These are phyloP conservation scores for Claviceps sp. DNA, from an alignment of 2,329 filamentous ascomycete genomes.

Conservation along the genomic window DNA sequence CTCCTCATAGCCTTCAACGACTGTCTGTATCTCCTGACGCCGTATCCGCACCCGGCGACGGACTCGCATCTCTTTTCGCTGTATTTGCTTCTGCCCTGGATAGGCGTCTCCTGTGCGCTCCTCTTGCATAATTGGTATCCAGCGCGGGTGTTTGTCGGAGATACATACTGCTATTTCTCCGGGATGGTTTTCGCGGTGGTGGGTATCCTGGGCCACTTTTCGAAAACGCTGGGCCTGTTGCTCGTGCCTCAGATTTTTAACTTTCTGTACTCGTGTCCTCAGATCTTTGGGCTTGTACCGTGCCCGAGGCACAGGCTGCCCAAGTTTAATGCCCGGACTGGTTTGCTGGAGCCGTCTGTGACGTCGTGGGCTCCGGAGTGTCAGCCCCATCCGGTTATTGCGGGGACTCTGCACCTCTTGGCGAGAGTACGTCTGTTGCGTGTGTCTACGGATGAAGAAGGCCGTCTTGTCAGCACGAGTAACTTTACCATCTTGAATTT, in stretches of 20 bases:
- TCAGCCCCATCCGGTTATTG: slow-evolving; percentile 55
- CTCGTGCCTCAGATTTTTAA: slow-evolving; percentile 94
- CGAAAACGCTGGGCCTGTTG: slow-evolving; percentile 84
- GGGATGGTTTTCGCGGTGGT: slow-evolving; percentile 98
- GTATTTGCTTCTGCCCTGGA: slow-evolving; percentile 85
- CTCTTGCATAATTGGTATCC: slow-evolving; percentile 93
- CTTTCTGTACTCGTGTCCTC: slow-evolving; percentile 84
- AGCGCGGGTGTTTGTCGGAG: slow-evolving; percentile 86
- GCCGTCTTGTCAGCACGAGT: slow-evolving; percentile 62
- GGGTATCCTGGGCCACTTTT: slow-evolving; percentile 93
- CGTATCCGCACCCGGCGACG: slow-evolving; percentile 82
- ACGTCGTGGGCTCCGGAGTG: slow-evolving; percentile 57
- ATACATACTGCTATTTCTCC: slow-evolving; percentile 99
- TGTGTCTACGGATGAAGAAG: slow-evolving; percentile 52
- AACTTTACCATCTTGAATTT: slow-evolving; percentile 93
- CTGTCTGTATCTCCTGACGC: slow-evolving; percentile 67
- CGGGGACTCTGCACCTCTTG: slow-evolving; percentile 51
- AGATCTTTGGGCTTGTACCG: slow-evolving; percentile 79
- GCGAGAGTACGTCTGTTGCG: slow-evolving; percentile 54
- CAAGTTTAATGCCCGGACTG: slow-evolving; percentile 72
- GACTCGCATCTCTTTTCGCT: slow-evolving; percentile 94
- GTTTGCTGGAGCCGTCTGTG: slow-evolving; percentile 73
- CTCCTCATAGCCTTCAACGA: slow-evolving; percentile 77
- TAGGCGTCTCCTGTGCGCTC: slow-evolving; percentile 80
- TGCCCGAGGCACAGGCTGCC: slow-evolving; percentile 89